Evolutionary conservation across 225 moss, liverwort and hornwort genomes (phyloP).

Genomic region (Antitrichia curtipendula): DNA sequence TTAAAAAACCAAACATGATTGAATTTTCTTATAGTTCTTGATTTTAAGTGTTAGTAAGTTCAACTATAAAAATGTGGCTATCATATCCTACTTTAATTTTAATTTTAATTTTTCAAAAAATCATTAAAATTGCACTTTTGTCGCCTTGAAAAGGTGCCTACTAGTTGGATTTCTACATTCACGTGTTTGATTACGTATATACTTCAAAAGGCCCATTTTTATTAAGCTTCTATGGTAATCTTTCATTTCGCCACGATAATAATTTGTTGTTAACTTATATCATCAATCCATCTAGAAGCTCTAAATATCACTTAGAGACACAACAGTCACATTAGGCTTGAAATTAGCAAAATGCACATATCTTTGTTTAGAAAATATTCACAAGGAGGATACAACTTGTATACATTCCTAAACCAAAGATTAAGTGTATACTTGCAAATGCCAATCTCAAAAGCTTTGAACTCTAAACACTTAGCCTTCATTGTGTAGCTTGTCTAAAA

Average conservation of each 20-base stretch:
- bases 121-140: neutral
- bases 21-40: neutral
- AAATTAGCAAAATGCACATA: no score
- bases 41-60: neutral
- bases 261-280: neutral
- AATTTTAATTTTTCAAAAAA: neutral
- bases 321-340: no score
- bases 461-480: no score
- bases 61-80: neutral
- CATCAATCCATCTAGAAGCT: neutral
- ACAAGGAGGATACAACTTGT: no score
- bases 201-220: no score
- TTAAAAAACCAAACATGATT: neutral
- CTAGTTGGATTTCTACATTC: neutral
- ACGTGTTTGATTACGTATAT: rapidly evolving
- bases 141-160: neutral
- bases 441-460: no score
- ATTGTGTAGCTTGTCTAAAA: no score
- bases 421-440: no score
- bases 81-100: neutral
- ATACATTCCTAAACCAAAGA: no score
- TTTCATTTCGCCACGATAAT: no score
- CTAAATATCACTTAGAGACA: neutral
- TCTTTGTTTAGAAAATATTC: no score
- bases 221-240: no score